Conservation (phyloP, 179 eudicot genomes). For the Spergularia azorica region DNA sequence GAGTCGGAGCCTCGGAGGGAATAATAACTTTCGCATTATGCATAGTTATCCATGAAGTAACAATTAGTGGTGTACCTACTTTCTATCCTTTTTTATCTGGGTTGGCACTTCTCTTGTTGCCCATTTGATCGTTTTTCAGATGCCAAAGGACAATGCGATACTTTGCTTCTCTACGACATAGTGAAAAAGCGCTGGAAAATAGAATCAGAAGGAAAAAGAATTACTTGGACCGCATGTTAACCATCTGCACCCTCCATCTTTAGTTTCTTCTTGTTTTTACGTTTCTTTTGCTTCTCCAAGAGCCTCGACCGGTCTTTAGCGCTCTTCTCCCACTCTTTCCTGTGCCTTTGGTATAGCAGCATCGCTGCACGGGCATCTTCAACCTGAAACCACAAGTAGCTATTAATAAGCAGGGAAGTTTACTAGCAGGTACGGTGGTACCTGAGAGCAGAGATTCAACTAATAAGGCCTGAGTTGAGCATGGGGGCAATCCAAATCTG, state of each 20-base stretch:
- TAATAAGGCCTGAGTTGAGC: not conserved
- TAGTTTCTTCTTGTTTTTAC: constrained; percentile 55
- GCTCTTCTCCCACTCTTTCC: constrained; percentile 73
- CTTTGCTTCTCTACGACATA: no score
- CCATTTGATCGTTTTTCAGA: constrained; percentile 14
- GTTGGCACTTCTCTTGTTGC: constrained; percentile 28
- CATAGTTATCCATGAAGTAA: not conserved
- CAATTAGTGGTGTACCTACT: constrained; percentile 23
- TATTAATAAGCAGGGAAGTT: not conserved
- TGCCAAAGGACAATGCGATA: constrained; percentile 7
- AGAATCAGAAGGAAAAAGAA: not conserved
- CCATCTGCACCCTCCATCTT: constrained; percentile 19
- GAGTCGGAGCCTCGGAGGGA: constrained; percentile 17
- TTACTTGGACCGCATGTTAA: not conserved
- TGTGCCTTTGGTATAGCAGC: constrained; percentile 76
- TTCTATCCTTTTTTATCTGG: not conserved
- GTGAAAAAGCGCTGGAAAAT: not conserved
- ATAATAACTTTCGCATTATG: constrained; percentile 24
- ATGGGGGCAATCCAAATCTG: no score
- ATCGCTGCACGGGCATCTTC: constrained; percentile 97
- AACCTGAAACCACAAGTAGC: constrained; percentile 42
- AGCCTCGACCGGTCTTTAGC: constrained; percentile 57
- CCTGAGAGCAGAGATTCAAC: not conserved
- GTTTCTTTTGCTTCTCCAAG: constrained; percentile 70
- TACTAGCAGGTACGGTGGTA: not conserved